Evolutionary conservation across 2,329 filamentous ascomycete species (phyloP).

Genomic region (Davidsoniella virescens): DNA sequence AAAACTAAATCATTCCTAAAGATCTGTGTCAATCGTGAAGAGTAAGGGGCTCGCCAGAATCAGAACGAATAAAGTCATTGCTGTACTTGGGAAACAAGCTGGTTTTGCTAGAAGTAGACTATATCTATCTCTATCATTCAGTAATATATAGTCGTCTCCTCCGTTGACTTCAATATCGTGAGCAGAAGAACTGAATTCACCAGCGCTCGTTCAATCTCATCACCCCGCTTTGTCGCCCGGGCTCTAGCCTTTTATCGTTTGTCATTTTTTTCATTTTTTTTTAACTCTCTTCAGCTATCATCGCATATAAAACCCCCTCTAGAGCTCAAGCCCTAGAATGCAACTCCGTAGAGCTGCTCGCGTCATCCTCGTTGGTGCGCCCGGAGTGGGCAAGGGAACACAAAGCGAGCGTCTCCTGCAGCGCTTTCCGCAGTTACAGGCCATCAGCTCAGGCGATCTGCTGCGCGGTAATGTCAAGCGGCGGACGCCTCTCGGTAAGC

Average conservation of each 20-base stretch:
- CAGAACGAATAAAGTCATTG: no score
- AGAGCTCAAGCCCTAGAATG: conserved; percentile 24
- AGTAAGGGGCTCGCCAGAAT: no score
- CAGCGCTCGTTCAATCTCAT: no score
- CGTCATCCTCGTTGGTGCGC: conserved; percentile 86
- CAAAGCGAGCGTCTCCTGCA: conserved; percentile 79
- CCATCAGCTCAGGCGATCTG: conserved; percentile 87
- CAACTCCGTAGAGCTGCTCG: conserved; percentile 67
- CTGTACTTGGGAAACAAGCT: no score
- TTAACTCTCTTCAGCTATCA: neutral
- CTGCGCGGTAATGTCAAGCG: conserved; percentile 84
- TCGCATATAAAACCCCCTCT: neutral
- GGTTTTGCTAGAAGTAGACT: neutral
- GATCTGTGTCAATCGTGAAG: no score
- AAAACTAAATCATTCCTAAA: no score
- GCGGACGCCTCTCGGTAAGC: conserved; percentile 65
- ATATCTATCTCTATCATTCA: neutral
- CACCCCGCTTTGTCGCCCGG: no score
- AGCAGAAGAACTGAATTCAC: no score
- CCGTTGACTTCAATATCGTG: no score
- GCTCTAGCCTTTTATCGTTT: no score
- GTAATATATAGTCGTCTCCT: no score
- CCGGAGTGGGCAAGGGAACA: conserved; percentile 94
- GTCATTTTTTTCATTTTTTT: neutral
- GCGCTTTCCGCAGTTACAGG: conserved; percentile 73